Percentiles rank a stretch among this genome's conserved stretches.
Evolutionary conservation across 257 asterid species (phyloP).

Genomic region (Ilex aquifolium): DNA sequence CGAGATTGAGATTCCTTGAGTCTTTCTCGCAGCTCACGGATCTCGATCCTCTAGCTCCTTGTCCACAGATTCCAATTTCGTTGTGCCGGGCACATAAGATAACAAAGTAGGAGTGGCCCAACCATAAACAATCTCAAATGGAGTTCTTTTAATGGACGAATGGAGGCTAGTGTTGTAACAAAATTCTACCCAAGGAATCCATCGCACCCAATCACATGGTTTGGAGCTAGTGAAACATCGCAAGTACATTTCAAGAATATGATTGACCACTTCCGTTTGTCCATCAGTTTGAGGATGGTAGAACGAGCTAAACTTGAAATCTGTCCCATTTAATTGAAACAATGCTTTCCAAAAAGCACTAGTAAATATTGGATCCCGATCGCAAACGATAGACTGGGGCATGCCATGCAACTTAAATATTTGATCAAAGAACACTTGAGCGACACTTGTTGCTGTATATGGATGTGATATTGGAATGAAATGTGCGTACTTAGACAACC

Average conservation of each 20-base stretch:
- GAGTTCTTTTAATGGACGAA: background rate
- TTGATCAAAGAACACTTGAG: background rate
- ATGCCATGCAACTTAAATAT: slow-evolving; percentile 2
- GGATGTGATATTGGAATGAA: background rate
- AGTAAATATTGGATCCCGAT: background rate
- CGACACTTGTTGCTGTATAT: background rate
- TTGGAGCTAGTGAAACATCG: background rate
- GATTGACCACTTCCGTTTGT: slow-evolving; percentile 5
- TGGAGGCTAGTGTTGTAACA: background rate
- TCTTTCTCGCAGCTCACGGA: background rate
- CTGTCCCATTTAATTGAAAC: background rate
- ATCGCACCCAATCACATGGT: background rate
- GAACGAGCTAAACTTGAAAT: too few species aligned
- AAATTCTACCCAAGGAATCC: background rate
- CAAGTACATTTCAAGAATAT: background rate
- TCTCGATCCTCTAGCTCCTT: background rate
- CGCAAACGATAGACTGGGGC: background rate
- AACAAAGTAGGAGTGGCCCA: background rate
- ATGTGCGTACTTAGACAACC: background rate
- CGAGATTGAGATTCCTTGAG: background rate
- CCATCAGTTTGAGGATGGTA: slow-evolving; percentile 3
- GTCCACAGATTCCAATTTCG: background rate
- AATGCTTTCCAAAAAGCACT: background rate
- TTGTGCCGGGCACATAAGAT: background rate
- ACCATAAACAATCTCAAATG: background rate